Percentiles rank a stretch among this genome's conserved stretches.
These are phyloP conservation scores for Starmerella bombi DNA, from an alignment of 805 yeast genomes.

Conservation along the genomic window DNA sequence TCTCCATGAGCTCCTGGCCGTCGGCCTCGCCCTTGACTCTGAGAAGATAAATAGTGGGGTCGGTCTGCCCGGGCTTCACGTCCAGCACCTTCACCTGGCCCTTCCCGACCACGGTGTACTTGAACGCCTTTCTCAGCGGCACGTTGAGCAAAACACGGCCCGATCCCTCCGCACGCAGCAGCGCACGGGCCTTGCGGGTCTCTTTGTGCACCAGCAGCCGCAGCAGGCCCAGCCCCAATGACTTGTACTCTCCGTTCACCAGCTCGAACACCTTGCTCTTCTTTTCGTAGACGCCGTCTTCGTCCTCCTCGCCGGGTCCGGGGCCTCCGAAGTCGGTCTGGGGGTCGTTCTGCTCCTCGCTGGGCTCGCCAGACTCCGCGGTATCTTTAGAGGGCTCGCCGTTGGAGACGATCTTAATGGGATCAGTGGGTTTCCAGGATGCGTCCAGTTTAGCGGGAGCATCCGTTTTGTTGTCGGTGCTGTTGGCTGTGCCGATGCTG, in stretches of 20 bases:
- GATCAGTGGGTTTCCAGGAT: slow-evolving; percentile 19
- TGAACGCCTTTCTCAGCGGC: slow-evolving; percentile 42
- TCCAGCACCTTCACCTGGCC: slow-evolving; percentile 56
- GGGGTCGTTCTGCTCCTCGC: slow-evolving; percentile 27
- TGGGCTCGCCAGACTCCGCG: slow-evolving; percentile 40
- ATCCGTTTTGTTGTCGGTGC: not conserved
- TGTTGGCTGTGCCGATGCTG: not conserved
- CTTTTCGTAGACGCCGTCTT: slow-evolving; percentile 47
- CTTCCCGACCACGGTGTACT: slow-evolving; percentile 50
- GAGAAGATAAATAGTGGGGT: slow-evolving; percentile 53
- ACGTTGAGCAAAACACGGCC: slow-evolving; percentile 65
- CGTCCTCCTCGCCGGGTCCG: slow-evolving; percentile 79
- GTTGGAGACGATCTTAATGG: slow-evolving; percentile 23
- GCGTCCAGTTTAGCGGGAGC: not conserved
- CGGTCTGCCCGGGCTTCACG: slow-evolving; percentile 38
- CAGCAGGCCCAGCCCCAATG: slow-evolving; percentile 65
- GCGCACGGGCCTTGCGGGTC: slow-evolving; percentile 51
- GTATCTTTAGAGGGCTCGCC: slow-evolving; percentile 34
- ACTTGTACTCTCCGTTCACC: slow-evolving; percentile 33
- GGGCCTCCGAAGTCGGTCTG: slow-evolving; percentile 40
- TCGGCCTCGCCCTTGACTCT: slow-evolving; percentile 67
- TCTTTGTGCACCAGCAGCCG: slow-evolving; percentile 52
- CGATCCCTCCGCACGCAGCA: slow-evolving; percentile 82
- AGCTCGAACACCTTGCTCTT: slow-evolving; percentile 59
- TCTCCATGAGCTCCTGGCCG: slow-evolving; percentile 39